phyloP scores from a whole-genome alignment of 352 stramenopile genomes.

The Globisporangium nagaii region DNA sequence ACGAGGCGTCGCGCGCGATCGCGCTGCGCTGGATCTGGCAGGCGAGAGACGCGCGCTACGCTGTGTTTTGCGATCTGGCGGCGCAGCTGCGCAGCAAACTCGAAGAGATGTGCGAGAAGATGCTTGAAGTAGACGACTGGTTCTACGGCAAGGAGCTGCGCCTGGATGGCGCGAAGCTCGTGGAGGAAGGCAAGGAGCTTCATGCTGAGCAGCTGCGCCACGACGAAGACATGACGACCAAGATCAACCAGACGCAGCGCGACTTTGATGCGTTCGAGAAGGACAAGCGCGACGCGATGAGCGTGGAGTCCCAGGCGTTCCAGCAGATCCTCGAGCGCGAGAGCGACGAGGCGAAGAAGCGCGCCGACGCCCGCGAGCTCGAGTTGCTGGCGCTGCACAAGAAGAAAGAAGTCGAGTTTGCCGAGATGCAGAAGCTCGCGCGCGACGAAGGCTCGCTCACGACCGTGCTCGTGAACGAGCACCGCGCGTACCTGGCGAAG shows the following conservation, averaged over 20 bases:
- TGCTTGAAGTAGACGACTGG: slow-evolving; percentile 92
- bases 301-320: slow-evolving; percentile 52
- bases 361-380: slow-evolving; percentile 58
- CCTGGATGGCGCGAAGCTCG: slow-evolving; percentile 63
- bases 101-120: slow-evolving; percentile 58
- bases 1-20: slow-evolving; percentile 70
- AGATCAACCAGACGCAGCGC: slow-evolving; percentile 73
- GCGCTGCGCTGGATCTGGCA: slow-evolving; percentile 78
- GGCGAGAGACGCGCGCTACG: slow-evolving; percentile 57
- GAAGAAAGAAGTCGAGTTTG: slow-evolving; percentile 73
- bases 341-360: slow-evolving; percentile 30
- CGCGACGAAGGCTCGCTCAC: slow-evolving; percentile 55
- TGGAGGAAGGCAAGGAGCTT: slow-evolving; percentile 51
- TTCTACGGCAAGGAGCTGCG: slow-evolving; percentile 88
- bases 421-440: slow-evolving; percentile 56
- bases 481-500: slow-evolving; percentile 72
- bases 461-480: slow-evolving; percentile 64
- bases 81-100: slow-evolving; percentile 53
- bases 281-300: slow-evolving; percentile 63
- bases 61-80: slow-evolving; percentile 32
- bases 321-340: slow-evolving; percentile 57
- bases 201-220: slow-evolving; percentile 49
- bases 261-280: slow-evolving; percentile 75
- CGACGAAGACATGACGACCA: slow-evolving; percentile 77
- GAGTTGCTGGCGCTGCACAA: slow-evolving; percentile 75